A percentile compares a stretch with the other conserved stretches of the same genome.
These are phyloP conservation scores for Penicillium atrosanguineum DNA, from an alignment of 495 filamentous ascomycete genomes.

Conservation along the genomic window DNA sequence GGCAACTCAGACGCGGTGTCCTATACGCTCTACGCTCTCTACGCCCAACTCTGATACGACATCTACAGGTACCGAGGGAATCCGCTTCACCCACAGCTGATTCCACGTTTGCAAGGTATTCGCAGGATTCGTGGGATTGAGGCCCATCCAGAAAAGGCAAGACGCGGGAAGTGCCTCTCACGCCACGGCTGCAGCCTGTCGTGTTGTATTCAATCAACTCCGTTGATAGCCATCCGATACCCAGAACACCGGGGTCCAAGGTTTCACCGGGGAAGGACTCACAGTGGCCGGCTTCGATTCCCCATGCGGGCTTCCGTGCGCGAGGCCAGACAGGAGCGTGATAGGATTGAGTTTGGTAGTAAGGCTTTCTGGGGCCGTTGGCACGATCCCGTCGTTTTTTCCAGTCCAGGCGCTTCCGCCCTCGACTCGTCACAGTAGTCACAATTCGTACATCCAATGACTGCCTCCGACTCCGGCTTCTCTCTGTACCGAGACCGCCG, in stretches of 20 bases:
- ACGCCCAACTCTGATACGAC: neutral
- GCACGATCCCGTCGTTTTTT: slow-evolving; percentile 10
- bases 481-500: slow-evolving; percentile 23
- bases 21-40: neutral
- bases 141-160: neutral
- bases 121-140: neutral
- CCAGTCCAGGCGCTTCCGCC: slow-evolving; percentile 18
- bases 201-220: slow-evolving; percentile 11
- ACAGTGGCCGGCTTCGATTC: slow-evolving; percentile 11
- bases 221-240: slow-evolving; percentile 16
- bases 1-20: slow-evolving; percentile 22
- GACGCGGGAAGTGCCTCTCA: slow-evolving; percentile 4
- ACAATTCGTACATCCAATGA: slow-evolving; percentile 28
- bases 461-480: slow-evolving; percentile 15
- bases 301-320: slow-evolving; percentile 21
- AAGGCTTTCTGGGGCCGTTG: slow-evolving; percentile 7
- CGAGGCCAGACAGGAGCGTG: slow-evolving; percentile 6
- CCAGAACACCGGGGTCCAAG: neutral
- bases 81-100: slow-evolving; percentile 15
- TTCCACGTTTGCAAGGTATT: neutral
- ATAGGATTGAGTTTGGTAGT: slow-evolving; percentile 17
- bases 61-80: neutral
- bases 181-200: slow-evolving; percentile 8
- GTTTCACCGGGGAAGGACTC: slow-evolving; percentile 8
- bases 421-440: slow-evolving; percentile 25